Conservation (phyloP, 2,329 filamentous ascomycete genomes). For the Alternaria consortialis region DNA sequence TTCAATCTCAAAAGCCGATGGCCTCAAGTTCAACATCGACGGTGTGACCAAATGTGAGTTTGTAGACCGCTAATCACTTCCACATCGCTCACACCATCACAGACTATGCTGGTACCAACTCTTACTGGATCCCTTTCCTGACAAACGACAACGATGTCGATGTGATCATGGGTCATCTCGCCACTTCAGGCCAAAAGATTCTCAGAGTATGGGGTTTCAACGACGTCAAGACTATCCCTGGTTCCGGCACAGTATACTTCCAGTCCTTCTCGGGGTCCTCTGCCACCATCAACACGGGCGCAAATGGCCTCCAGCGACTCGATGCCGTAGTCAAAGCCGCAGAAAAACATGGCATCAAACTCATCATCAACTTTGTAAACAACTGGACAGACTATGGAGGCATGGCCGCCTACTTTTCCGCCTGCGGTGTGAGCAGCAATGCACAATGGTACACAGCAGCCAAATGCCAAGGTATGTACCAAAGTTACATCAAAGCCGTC, state of each 20-base stretch:
- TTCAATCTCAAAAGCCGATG: constrained; percentile 37
- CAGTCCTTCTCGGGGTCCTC: constrained; percentile 61
- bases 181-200: constrained; percentile 64
- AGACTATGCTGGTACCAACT: constrained; percentile 64
- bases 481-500: constrained; percentile 67
- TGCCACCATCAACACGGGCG: constrained; percentile 69
- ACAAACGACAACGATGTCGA: constrained; percentile 66
- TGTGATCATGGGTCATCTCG: constrained; percentile 57
- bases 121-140: constrained; percentile 65
- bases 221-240: constrained; percentile 59
- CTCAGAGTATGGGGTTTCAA: constrained; percentile 71
- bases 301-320: constrained; percentile 69
- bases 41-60: constrained; percentile 44
- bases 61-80: background rate
- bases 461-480: constrained; percentile 62
- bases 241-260: constrained; percentile 61
- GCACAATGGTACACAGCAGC: constrained; percentile 66
- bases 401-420: constrained; percentile 66
- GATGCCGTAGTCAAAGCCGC: constrained; percentile 70
- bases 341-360: constrained; percentile 67
- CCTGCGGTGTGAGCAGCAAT: constrained; percentile 62
- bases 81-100: constrained; percentile 1
- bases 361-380: constrained; percentile 73
- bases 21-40: constrained; percentile 48
- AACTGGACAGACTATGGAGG: constrained; percentile 75